Conservation (phyloP, 257 asterid species). For the Cinchona pubescens region DNA sequence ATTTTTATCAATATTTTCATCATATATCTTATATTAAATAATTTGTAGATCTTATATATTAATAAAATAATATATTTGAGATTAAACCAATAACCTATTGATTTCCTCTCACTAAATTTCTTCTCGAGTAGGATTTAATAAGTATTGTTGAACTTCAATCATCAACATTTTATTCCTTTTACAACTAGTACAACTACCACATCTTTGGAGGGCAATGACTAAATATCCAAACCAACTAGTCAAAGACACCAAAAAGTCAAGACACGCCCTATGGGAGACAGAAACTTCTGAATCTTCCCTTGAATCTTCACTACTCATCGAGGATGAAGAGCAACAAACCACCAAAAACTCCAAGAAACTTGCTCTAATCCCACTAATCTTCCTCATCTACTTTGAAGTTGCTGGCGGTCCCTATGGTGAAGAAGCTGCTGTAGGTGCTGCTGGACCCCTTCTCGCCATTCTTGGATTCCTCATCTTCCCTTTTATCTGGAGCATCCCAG, state of each 20-base stretch:
- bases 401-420: conserved; percentile 60
- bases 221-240: too few species aligned
- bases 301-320: conserved; percentile 24
- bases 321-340: conserved; percentile 15
- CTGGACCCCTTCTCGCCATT: conserved; percentile 51
- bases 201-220: neutral
- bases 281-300: conserved; percentile 12
- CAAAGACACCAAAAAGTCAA: neutral
- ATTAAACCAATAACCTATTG: too few species aligned
- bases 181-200: neutral
- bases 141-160: neutral
- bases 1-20: too few species aligned
- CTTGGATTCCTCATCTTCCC: conserved; percentile 53
- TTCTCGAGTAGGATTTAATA: too few species aligned
- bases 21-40: too few species aligned
- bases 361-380: conserved; percentile 40
- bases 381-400: conserved; percentile 54
- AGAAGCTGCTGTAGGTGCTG: conserved; percentile 57
- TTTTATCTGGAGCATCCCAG: conserved; percentile 53
- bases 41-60: too few species aligned
- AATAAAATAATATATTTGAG: too few species aligned
- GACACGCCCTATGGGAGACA: conserved; percentile 14
- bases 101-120: too few species aligned
- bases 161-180: too few species aligned
- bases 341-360: conserved; percentile 33